Evolutionary conservation across 2,329 filamentous ascomycete genomes (phyloP).

Genomic region (Sclerotiophoma versabilis): DNA sequence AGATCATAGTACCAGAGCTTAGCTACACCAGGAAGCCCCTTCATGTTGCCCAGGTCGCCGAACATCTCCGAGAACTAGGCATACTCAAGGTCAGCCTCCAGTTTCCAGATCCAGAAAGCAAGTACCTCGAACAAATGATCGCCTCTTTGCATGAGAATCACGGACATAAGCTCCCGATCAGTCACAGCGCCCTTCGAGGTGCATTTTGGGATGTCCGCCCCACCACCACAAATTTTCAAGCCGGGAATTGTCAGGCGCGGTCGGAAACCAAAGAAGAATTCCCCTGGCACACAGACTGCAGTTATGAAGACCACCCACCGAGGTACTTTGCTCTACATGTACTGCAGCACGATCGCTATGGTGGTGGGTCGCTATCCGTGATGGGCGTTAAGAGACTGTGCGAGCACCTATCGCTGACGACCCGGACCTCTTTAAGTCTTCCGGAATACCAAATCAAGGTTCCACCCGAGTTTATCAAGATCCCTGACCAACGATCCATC

Average conservation of each 20-base stretch:
- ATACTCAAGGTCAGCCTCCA: conserved; percentile 1
- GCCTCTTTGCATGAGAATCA: neutral
- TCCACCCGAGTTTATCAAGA: conserved; percentile 1
- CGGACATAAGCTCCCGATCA: conserved; percentile 1
- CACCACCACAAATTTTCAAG: neutral
- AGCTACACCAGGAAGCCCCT: conserved; percentile 1
- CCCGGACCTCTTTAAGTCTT: neutral
- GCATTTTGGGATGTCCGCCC: conserved; percentile 1
- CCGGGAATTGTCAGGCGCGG: neutral
- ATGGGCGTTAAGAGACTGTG: neutral
- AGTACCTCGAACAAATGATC: neutral
- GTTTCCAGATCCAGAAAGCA: conserved; percentile 3
- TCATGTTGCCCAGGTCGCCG: conserved; percentile 1
- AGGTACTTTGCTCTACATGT: conserved; percentile 4
- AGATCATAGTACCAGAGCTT: neutral
- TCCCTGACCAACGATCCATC: neutral
- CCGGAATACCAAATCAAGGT: conserved; percentile 3
- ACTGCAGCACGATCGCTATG: conserved; percentile 6
- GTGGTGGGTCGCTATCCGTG: conserved; percentile 1
- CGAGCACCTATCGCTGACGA: neutral
- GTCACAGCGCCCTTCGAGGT: conserved; percentile 2
- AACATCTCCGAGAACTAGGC: conserved; percentile 1
- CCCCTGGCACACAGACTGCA: conserved; percentile 5
- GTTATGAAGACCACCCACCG: conserved; percentile 1
- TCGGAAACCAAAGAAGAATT: conserved; percentile 1